Percentiles rank a stretch among this genome's conserved stretches.
These are phyloP conservation scores for Lepiota venenata DNA, from an alignment of 768 basidiomycete species.

Conservation along the genomic window DNA sequence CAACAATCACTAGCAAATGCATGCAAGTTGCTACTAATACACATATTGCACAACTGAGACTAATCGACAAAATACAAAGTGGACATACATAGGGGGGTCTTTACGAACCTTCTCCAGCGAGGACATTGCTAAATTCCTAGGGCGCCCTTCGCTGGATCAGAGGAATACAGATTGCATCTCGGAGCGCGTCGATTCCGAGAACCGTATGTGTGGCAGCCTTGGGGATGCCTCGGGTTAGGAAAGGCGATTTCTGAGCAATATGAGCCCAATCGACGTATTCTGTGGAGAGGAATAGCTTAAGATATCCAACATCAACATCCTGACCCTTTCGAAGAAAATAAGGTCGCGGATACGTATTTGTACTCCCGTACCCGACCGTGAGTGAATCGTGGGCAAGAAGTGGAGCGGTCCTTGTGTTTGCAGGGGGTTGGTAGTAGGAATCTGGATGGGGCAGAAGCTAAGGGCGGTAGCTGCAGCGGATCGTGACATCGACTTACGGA, in stretches of 20 bases:
- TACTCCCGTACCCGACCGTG: constrained; percentile 39
- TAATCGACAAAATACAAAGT: too few relatives aligned
- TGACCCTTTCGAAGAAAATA: constrained; percentile 28
- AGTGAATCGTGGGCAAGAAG: constrained; percentile 21
- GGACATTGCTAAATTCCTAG: too few relatives aligned
- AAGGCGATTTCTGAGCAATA: constrained; percentile 7
- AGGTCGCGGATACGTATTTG: constrained; percentile 25
- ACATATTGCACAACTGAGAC: too few relatives aligned
- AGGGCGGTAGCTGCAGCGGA: background rate
- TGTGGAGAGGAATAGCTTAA: too few relatives aligned
- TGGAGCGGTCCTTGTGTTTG: constrained; percentile 21
- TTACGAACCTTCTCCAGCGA: too few relatives aligned
- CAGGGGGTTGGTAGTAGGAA: constrained; percentile 19
- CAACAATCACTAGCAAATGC: too few relatives aligned
- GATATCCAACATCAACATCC: constrained; percentile 34
- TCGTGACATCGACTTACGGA: constrained; percentile 23
- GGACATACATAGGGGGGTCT: too few relatives aligned
- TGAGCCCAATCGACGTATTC: constrained; percentile 4
- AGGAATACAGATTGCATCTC: constrained; percentile 1
- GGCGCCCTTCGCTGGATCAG: background rate
- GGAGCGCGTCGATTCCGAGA: background rate
- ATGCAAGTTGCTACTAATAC: too few relatives aligned
- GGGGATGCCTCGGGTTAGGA: background rate
- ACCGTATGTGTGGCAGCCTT: background rate
- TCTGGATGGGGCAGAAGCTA: background rate